These are phyloP conservation scores for Wallacemonas sp. DNA, from an alignment of 208 protist species.

Conservation along the genomic window DNA sequence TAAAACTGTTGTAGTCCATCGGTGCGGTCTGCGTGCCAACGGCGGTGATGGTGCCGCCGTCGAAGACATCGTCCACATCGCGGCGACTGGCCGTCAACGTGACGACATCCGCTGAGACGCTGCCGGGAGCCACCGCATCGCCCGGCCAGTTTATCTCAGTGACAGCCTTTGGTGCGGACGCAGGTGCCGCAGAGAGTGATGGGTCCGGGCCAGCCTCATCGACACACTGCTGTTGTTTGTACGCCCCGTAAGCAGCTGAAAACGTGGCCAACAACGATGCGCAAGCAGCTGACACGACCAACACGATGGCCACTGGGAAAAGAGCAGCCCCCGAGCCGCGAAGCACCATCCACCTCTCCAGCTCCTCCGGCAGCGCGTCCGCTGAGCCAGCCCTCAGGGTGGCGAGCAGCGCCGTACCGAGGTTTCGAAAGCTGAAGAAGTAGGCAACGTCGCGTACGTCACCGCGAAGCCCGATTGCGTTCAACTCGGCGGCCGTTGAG, in stretches of 20 bases:
- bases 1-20: too few species aligned
- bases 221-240: too few species aligned
- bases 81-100: too few species aligned
- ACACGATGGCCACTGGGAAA: constrained; percentile 25
- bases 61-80: too few species aligned
- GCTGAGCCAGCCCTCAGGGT: constrained; percentile 29
- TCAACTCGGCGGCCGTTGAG: constrained; percentile 4
- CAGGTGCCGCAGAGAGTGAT: background rate
- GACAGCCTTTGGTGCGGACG: too few species aligned
- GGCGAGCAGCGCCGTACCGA: constrained; percentile 34
- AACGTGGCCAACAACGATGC: constrained; percentile 10
- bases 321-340: constrained; percentile 29
- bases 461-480: constrained; percentile 13
- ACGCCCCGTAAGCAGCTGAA: background rate
- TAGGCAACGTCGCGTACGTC: background rate
- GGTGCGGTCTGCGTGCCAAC: background rate
- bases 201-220: too few species aligned
- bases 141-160: too few species aligned
- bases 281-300: background rate
- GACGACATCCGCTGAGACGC: too few species aligned
- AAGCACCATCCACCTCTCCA: constrained; percentile 42
- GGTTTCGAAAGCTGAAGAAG: constrained; percentile 31
- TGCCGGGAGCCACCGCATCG: too few species aligned
- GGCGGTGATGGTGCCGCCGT: background rate
- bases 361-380: constrained; percentile 48